Base-by-base conservation (phyloP, 257 asterid species). In the Voacanga thouarsii region DNA sequence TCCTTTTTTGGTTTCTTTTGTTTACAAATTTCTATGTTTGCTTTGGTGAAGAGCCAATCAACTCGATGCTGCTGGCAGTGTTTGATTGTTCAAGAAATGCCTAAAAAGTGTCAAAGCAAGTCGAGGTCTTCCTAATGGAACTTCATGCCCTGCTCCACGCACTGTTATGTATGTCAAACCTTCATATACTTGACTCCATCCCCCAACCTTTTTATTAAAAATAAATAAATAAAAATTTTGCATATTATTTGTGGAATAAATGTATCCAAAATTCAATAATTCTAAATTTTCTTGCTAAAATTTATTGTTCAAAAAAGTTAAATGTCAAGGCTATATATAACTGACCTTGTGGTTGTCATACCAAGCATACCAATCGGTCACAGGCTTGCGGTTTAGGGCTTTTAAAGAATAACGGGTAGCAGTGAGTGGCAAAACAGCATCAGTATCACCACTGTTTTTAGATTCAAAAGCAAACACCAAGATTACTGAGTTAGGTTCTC, bases 81-180 rank as follows among this genome's bases (percentile, higher is more conserved):
- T 65, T 74, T 82, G 72, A 75, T 90, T 83, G 44, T 79, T 75
- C 78, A 90, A 82, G 79, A 89, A 90, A 72, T 89, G 85, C 66
- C 84, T 84, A 81, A 90, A 86, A 12, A 90, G 77, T 60, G 83
- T 68, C 43, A 87, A 78, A 71, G 92, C 92, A 67, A 85, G 93
- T 74, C 84, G 80, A 75, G 92, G 93, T 10, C 67, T 76, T 28
- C 78, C 72, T 10, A 87, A 78, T 53, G 96, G 96, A 68, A 90
- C 96, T 82, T 90, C 89, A 78, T 90, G 96, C 5, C 96, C 96
- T 33, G 93, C 93, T 78, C 93, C 92, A 75, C 92, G 81, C 24
- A 90, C 87, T 66, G 96, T 90, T 6, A 80, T 76, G 75, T 84
- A 89, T 16, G 87, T 90, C 81, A 89, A n/a, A 50, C 93, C 96